Base-by-base conservation (phyloP, 1,139 yeast genomes). In the Geotrichum siamense region DNA sequence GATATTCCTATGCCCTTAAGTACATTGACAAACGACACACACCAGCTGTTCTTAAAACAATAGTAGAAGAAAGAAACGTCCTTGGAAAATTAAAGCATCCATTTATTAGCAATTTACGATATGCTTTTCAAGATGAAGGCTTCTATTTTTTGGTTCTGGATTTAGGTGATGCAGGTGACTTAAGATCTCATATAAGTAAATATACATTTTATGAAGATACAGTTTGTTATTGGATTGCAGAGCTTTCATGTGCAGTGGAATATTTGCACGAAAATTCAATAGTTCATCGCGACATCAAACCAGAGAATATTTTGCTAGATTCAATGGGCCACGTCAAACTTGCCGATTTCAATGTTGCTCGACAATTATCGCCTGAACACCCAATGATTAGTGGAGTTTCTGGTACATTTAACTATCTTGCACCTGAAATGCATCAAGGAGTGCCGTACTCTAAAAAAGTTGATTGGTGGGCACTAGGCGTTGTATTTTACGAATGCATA, bases 381-480 rank as follows among this genome's bases (percentile, higher is more conserved):
- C 62, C 54, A 49, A 58, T 30, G 54, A 58, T 48, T 61, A 67
- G 72, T 53, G 79, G 93, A 1, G 76, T 83, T 54, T 83, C 85
- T 17, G 96, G 95, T 0, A 86, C 95, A 0, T 85, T 91, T 1
- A 91, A 82, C 58, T 86, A 86, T 58, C 80, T 86, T 76, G 94
- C 96, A 0, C 96, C 96, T 1, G 95, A 86, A 57, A 82, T 86
- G 40, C 62, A 56, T 40, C 72, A 73, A 46, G 86, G 86, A 10
- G 76, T 75, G 42, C 76, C 79, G 5, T 85, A 85, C 56, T 84
- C 83, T 39, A 77, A 72, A 47, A 71, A 75, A 29, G 91, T 86
- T 12, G 96, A 86, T 61, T 85, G 94, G 91, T 86, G 95, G 89
- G 82, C 94, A 0, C 68, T 86, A 23, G 96, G 96, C 0, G 81